Conservation (phyloP, 2,329 filamentous ascomycete genomes). For the Hawksworthiomyces lignivorus region DNA sequence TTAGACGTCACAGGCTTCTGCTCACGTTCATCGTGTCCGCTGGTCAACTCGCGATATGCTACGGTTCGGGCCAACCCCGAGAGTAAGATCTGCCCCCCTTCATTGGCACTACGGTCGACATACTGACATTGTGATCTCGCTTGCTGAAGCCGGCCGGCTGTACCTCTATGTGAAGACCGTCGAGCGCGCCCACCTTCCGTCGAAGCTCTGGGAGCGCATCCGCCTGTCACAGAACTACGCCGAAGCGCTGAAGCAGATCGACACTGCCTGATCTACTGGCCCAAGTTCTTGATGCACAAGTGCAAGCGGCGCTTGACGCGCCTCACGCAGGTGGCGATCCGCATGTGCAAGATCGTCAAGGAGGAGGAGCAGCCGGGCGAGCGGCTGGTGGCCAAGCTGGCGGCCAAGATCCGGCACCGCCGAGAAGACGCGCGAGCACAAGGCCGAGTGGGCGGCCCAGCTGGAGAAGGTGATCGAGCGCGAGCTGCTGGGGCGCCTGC, state of each 20-base stretch:
- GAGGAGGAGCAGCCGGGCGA: conserved; percentile 88
- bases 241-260: conserved; percentile 80
- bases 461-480: conserved; percentile 93
- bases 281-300: conserved; percentile 86
- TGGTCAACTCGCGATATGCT: conserved; percentile 88
- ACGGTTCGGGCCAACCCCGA: conserved; percentile 75
- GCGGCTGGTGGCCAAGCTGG: conserved; percentile 77
- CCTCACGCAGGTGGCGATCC: conserved; percentile 83
- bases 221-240: conserved; percentile 85
- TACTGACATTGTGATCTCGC: background rate
- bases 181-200: conserved; percentile 79
- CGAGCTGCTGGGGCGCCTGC: conserved; percentile 82
- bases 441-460: conserved; percentile 76
- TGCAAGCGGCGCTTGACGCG: conserved; percentile 85
- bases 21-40: conserved; percentile 70
- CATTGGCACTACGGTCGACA: background rate
- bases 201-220: conserved; percentile 91
- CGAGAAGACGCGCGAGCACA: conserved; percentile 62
- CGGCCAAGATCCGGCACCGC: conserved; percentile 79
- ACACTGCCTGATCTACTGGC: conserved; percentile 85
- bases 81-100: too few relatives aligned
- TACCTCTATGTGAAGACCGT: conserved; percentile 97
- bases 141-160: conserved; percentile 48
- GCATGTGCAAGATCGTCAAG: conserved; percentile 69
- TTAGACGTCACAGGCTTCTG: conserved; percentile 31